Percentiles rank a stretch among this genome's conserved stretches.
These are phyloP conservation scores for Colletotrichum musicola DNA, from an alignment of 2,329 filamentous ascomycete genomes.

Conservation along the genomic window DNA sequence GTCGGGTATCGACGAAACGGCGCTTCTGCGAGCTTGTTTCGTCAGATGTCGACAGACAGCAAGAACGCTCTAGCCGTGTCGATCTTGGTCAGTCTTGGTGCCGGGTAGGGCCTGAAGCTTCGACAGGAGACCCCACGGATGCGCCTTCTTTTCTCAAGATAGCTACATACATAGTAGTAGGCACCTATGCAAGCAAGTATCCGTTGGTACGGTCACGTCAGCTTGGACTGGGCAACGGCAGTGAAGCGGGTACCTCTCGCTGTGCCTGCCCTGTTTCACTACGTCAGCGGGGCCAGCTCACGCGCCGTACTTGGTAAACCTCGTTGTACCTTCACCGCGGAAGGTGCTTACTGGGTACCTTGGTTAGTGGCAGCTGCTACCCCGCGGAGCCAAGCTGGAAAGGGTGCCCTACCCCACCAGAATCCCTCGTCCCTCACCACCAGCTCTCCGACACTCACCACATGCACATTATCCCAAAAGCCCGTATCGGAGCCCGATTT, in stretches of 20 bases:
- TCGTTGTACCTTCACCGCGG: no score
- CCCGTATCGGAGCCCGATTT: slow-evolving; percentile 27
- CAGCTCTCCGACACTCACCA: slow-evolving; percentile 11
- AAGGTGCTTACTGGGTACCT: no score
- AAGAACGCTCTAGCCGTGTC: neutral
- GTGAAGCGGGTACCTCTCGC: no score
- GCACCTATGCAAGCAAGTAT: no score
- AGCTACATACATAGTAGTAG: neutral
- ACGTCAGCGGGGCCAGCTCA: slow-evolving; percentile 34
- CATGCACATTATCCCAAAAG: slow-evolving; percentile 28
- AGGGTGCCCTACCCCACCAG: slow-evolving; percentile 32
- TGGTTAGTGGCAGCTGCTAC: neutral
- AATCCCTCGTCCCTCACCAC: slow-evolving; percentile 28
- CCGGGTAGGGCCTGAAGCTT: slow-evolving; percentile 20
- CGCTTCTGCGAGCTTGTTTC: slow-evolving; percentile 26
- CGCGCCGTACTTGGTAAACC: neutral
- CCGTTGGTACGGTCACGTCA: neutral
- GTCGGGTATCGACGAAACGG: neutral
- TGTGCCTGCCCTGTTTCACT: slow-evolving; percentile 9
- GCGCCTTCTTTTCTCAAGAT: neutral
- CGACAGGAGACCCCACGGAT: neutral
- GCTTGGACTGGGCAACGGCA: slow-evolving; percentile 14
- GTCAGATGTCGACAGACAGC: slow-evolving; percentile 18
- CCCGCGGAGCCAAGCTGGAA: slow-evolving; percentile 28
- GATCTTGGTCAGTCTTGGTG: slow-evolving; percentile 3